Base-by-base conservation (phyloP, 2,329 filamentous ascomycete genomes). In the Lasiodiplodia sp. region DNA sequence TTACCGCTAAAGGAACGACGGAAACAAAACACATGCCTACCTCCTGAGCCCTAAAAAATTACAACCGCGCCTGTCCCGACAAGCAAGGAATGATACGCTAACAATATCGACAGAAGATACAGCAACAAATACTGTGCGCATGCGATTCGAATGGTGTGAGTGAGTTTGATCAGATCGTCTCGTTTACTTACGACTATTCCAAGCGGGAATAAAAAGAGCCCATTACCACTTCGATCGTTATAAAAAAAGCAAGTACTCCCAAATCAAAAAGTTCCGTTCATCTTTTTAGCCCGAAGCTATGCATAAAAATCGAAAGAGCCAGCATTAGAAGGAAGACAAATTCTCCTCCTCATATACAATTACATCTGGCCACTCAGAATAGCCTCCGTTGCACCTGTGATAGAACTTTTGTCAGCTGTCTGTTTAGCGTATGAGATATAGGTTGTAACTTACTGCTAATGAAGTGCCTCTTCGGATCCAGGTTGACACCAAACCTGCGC, bases 391-490 rank as follows among this genome's bases (percentile, higher is more conserved):
- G 79, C 79, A 71, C 66, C 66, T 68, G 60, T 28, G 18, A 18
- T 23, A 23, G 4, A 38, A 28, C 6, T 44, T 12, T 16, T 3
- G 34, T 60, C 6, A 53, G 56, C 62, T n/a, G n/a, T 11, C 2
- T n/a, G 38, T 16, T 38, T 37, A 12, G 28, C 5, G 7, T 38
- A n/a, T 6, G 21, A 16, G 25, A 23, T 16, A 12, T 40, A 4
- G 14, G 18, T 2, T 21, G n/a, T 11, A 53, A 68, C 66, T 62
- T 60, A 68, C 67, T 82, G 44, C 82, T 82, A 72, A 99, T 98
- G 81, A 97, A 99, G 69, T 92, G 89, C 81, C 94, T 91, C 86
- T 93, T 96, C 66, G 89, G 85, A 78, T 98, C 94, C 69, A 99
- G 86, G 69, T 90, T 88, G 71, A 97, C 90, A 70, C 92, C 92